These are phyloP conservation scores for Penicillium bialowiezense DNA, from an alignment of 495 filamentous ascomycete species.

Conservation along the genomic window DNA sequence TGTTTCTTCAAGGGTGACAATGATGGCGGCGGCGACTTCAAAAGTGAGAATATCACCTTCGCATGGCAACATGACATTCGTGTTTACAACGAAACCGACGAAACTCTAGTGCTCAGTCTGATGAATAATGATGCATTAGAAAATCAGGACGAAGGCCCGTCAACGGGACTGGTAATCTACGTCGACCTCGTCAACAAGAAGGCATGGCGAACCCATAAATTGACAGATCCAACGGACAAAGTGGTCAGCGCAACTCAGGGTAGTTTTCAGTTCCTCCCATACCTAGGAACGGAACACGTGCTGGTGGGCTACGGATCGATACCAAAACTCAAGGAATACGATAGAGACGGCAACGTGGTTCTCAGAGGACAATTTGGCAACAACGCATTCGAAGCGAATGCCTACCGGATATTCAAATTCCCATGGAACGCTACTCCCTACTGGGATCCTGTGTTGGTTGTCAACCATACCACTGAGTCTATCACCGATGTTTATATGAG, in stretches of 20 bases:
- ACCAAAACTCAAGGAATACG: slow-evolving; percentile 43
- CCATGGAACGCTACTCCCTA: slow-evolving; percentile 15
- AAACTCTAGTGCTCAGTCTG: slow-evolving; percentile 18
- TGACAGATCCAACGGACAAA: slow-evolving; percentile 22
- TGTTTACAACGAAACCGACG: slow-evolving; percentile 19
- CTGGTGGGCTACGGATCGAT: slow-evolving; percentile 42
- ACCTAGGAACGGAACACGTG: slow-evolving; percentile 25
- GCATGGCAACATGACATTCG: slow-evolving; percentile 32
- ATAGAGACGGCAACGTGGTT: slow-evolving; percentile 9
- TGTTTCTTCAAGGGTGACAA: not conserved
- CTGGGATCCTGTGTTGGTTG: slow-evolving; percentile 12
- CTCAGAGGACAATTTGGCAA: slow-evolving; percentile 12
- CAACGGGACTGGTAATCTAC: slow-evolving; percentile 20
- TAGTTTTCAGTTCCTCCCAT: slow-evolving; percentile 30
- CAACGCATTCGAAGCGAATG: not conserved
- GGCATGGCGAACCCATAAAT: slow-evolving; percentile 4
- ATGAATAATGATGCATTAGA: slow-evolving; percentile 35
- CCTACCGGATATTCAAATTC: slow-evolving; percentile 19
- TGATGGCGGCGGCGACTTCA: slow-evolving; percentile 33
- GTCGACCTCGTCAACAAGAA: slow-evolving; percentile 14
- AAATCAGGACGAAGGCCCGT: slow-evolving; percentile 1
- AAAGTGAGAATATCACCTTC: slow-evolving; percentile 21
- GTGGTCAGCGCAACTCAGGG: slow-evolving; percentile 39
- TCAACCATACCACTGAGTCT: not conserved
- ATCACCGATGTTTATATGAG: slow-evolving; percentile 22